Conservation (phyloP, 306 rosid genomes). For the Citrullus mucosospermus region DNA sequence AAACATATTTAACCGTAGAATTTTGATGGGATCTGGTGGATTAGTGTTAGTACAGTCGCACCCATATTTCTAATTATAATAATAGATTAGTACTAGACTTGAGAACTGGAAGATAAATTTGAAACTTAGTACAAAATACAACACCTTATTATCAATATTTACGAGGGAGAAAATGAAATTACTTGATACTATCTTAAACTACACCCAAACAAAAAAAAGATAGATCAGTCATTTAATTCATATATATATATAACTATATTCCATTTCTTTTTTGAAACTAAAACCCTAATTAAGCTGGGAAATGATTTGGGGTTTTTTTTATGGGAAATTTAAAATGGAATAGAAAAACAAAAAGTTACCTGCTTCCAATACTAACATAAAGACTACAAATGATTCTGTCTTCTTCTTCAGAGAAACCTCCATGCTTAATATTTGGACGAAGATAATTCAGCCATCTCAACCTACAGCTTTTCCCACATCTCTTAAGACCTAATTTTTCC, state of each 20-base stretch:
- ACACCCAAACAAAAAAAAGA: neutral
- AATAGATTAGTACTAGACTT: neutral
- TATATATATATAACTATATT: neutral
- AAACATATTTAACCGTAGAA: no score
- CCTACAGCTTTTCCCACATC: slow-evolving; percentile 62
- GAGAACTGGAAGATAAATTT: neutral
- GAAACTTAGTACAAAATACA: no score
- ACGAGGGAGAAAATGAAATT: neutral
- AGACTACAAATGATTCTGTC: slow-evolving; percentile 55
- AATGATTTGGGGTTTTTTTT: neutral
- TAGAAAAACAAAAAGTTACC: slow-evolving; percentile 13
- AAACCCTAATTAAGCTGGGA: neutral
- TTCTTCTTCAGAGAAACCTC: slow-evolving; percentile 58
- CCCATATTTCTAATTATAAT: no score
- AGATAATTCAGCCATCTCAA: slow-evolving; percentile 54
- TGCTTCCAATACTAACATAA: slow-evolving; percentile 54
- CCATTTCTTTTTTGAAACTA: neutral
- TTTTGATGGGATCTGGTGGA: no score
- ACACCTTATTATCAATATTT: neutral
- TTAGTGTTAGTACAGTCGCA: no score
- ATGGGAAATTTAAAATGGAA: neutral
- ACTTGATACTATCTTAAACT: neutral
- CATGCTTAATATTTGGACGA: slow-evolving; percentile 53
- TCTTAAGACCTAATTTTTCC: slow-evolving; percentile 29
- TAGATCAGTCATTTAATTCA: neutral